These are phyloP conservation scores for Kingdonia uniflora DNA, from an alignment of 164 flowering plant genomes.

Conservation along the genomic window DNA sequence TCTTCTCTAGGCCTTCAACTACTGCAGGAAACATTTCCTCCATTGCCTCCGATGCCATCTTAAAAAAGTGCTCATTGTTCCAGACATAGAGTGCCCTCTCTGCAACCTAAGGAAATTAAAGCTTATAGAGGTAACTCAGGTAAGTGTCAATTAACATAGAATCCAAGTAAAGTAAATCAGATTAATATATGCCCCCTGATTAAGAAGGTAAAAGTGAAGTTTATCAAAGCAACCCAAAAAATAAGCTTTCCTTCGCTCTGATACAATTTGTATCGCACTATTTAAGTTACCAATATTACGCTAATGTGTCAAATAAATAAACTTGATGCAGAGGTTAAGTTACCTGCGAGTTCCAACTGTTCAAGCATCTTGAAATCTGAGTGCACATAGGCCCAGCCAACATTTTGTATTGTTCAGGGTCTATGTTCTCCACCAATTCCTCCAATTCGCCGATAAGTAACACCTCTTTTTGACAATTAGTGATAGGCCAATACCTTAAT, in stretches of 20 bases:
- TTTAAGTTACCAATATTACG: no score
- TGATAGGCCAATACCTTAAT: slow-evolving; percentile 57
- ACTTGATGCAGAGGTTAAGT: neutral
- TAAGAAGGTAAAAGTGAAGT: no score
- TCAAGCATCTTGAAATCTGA: slow-evolving; percentile 43
- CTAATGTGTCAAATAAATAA: no score
- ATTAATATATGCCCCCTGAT: neutral
- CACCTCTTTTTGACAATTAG: slow-evolving; percentile 61
- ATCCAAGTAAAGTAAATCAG: neutral
- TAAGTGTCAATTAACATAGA: neutral
- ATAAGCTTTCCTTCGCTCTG: no score
- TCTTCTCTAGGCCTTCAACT: slow-evolving; percentile 56
- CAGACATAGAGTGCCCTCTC: slow-evolving; percentile 66
- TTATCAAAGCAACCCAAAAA: no score
- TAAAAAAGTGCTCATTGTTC: slow-evolving; percentile 65
- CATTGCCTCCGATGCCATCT: slow-evolving; percentile 34
- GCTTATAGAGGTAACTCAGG: neutral
- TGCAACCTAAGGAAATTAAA: slow-evolving; percentile 39
- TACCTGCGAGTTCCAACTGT: slow-evolving; percentile 69
- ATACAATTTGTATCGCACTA: no score
- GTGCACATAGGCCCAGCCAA: slow-evolving; percentile 47
- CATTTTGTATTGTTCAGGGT: slow-evolving; percentile 31
- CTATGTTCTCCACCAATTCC: slow-evolving; percentile 51
- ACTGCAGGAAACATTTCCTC: slow-evolving; percentile 44
- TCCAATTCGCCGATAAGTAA: slow-evolving; percentile 60